Base-by-base conservation (phyloP, 306 rosid genomes). In the Vigna mungo region DNA sequence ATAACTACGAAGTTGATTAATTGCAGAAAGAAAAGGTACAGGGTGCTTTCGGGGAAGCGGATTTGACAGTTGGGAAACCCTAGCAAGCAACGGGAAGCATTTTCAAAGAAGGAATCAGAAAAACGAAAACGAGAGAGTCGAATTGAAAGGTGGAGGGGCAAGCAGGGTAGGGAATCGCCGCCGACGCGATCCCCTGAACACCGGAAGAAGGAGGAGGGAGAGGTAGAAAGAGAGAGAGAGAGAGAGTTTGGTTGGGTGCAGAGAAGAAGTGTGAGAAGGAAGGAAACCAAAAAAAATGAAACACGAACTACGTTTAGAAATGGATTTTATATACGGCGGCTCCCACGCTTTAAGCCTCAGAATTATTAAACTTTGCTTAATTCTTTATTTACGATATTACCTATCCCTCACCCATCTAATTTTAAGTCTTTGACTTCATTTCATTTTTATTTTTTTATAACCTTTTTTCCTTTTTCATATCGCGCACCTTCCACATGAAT, bases 1-100 rank as follows among this genome's bases (percentile, higher is more conserved):
- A 95, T 95, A 9, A 72, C 7, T 11, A 48, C 14, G 21, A 92
- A 75, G 39, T 77, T 63, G 80, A 88, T 36, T 20, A 85, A 67
- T 21, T 16, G 34, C 27, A 53, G 12, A 72, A 86, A 61, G 82
- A 72, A 62, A 81, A 73, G 88, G 83, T 85, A 76, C 86, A 92
- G 82, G 9, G 86, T 81, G 83, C 18, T 71, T 37, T 79, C 62
- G 82, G 70, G 20, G 81, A 72, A 18, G 25, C 55, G 59, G 51
- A 73, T 61, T 17, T 39, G 79, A 0, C 75, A 79, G 47, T 63
- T 43, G 44, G 52, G 63, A 80, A 81, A 75, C 79, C 88, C 91
- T 89, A 89, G 78, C 64, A 88, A 60, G 53, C 71, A 70, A 49
- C 1, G 23, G 1, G 27, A 25, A 68, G 58, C 96, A 88, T 87